These are phyloP conservation scores for Vaccinium vitisidaea DNA, from an alignment of 148 eudicot species.

Conservation along the genomic window DNA sequence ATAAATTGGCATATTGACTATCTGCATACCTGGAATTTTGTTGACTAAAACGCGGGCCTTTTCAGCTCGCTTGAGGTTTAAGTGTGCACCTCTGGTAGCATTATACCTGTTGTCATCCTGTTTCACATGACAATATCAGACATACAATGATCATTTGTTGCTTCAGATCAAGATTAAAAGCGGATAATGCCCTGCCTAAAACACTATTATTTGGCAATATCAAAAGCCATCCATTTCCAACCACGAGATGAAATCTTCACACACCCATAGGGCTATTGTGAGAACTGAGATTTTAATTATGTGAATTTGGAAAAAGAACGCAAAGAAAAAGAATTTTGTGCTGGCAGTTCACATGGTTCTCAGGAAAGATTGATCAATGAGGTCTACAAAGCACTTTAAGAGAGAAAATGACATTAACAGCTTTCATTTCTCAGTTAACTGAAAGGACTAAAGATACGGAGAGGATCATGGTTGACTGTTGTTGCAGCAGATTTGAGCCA, in stretches of 20 bases:
- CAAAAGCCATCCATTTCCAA: neutral
- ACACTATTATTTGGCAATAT: neutral
- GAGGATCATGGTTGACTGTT: neutral
- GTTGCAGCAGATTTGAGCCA: neutral
- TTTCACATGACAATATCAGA: slow-evolving; percentile 12
- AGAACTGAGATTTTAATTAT: neutral
- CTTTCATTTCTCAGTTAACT: neutral
- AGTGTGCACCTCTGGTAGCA: slow-evolving; percentile 80
- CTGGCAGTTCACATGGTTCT: neutral
- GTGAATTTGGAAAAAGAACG: neutral
- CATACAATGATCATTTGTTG: neutral
- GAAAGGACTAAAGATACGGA: neutral
- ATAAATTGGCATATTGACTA: neutral
- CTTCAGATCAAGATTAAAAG: neutral
- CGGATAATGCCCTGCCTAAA: neutral
- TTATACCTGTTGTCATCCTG: slow-evolving; percentile 75
- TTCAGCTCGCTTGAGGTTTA: slow-evolving; percentile 70
- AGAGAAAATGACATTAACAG: neutral
- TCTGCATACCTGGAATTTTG: slow-evolving; percentile 67
- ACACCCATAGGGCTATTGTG: neutral
- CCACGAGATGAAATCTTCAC: neutral
- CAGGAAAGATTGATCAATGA: neutral
- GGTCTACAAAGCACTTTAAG: slow-evolving; percentile 8
- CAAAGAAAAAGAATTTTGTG: neutral
- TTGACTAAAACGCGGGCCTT: slow-evolving; percentile 59